Percentiles rank a stretch among this genome's conserved stretches.
phyloP scores from a whole-genome alignment of 306 rosid genomes.

The Spatholobus suberectus region DNA sequence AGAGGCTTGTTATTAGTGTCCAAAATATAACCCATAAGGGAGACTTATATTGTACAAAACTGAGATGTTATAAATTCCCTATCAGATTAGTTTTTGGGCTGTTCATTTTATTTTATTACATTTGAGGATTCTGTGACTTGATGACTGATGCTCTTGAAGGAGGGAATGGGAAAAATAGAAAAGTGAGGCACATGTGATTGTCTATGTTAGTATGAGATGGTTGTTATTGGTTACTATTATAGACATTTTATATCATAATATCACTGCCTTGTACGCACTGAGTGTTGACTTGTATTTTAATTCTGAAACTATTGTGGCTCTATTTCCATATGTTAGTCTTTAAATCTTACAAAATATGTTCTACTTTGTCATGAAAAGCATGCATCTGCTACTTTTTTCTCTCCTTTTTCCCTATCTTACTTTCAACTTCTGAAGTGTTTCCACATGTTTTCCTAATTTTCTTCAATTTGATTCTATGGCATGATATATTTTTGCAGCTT shows the following conservation, averaged over 20 bases:
- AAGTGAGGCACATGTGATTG: not conserved
- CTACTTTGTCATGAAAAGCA: not conserved
- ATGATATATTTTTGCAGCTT: slow-evolving; percentile 63
- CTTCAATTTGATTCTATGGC: slow-evolving; percentile 39
- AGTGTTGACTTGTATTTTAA: slow-evolving; percentile 10
- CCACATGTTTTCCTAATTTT: slow-evolving; percentile 21
- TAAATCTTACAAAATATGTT: not conserved
- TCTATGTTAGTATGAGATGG: not conserved
- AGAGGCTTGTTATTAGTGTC: not conserved
- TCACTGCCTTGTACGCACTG: not conserved
- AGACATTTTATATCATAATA: not conserved
- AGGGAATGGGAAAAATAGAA: not conserved
- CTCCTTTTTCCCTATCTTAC: not conserved
- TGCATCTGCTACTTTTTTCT: slow-evolving; percentile 6
- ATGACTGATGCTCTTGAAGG: not conserved
- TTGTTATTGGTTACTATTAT: not conserved
- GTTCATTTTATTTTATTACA: not conserved
- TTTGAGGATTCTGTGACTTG: not conserved
- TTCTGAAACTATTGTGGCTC: not conserved
- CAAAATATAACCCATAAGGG: not conserved
- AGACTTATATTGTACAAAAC: not conserved
- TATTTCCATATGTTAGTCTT: not conserved
- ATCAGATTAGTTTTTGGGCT: not conserved
- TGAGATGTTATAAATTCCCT: not conserved
- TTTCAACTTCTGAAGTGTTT: slow-evolving; percentile 23